phyloP scores from a whole-genome alignment of 2,329 filamentous ascomycete species.

The Aspergillus tanneri region DNA sequence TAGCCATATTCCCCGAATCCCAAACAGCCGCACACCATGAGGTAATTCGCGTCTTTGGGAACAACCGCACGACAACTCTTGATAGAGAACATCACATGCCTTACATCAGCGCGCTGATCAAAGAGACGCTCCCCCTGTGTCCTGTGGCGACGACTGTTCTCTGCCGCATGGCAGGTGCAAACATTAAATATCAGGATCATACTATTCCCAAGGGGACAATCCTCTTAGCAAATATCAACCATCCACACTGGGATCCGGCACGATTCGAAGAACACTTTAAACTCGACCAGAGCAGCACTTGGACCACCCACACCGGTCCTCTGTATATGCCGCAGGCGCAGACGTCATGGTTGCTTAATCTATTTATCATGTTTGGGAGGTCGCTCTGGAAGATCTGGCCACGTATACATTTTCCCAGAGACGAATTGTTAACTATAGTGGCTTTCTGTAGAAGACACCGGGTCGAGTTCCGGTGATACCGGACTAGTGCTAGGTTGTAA shows the following conservation, averaged over 20 bases:
- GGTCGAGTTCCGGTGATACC: conserved; percentile 24
- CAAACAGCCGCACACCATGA: not conserved
- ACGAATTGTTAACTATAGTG: conserved; percentile 11
- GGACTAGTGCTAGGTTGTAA: conserved; percentile 24
- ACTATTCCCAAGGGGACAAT: conserved; percentile 2
- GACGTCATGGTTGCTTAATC: no score
- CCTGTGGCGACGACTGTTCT: not conserved
- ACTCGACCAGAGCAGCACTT: conserved; percentile 1
- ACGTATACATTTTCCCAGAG: conserved; percentile 18
- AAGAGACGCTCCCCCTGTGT: not conserved
- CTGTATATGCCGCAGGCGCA: not conserved
- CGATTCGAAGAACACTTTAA: not conserved
- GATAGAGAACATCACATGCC: conserved; percentile 1
- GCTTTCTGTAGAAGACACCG: conserved; percentile 22
- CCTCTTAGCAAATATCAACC: not conserved
- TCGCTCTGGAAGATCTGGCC: conserved; percentile 20
- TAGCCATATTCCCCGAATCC: conserved; percentile 2
- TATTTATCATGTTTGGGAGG: conserved; percentile 23
- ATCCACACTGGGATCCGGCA: not conserved
- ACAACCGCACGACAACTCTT: not conserved
- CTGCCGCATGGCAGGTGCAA: not conserved
- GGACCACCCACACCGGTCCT: not conserved
- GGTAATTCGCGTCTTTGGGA: not conserved
- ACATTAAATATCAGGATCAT: not conserved
- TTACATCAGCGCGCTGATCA: conserved; percentile 1